phyloP scores from a whole-genome alignment of 2,329 filamentous ascomycete species.

The Hypoxylon rubiginosum region DNA sequence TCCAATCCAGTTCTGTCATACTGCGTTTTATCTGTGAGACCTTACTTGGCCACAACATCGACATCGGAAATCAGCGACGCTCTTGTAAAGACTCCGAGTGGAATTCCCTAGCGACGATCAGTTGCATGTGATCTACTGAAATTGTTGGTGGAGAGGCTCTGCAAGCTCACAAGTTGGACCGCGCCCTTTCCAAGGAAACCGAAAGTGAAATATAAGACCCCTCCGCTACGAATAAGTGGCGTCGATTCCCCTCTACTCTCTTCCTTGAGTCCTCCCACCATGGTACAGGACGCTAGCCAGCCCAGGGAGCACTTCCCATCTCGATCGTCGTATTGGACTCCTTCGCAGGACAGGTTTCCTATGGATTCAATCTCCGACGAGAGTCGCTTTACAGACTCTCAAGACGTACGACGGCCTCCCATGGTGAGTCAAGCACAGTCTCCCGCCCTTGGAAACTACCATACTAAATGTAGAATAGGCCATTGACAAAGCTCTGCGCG shows the following conservation, averaged over 20 bases:
- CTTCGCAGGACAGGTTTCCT: conserved; percentile 44
- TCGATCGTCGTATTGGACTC: conserved; percentile 50
- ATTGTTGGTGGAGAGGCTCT: conserved; percentile 30
- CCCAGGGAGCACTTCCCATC: conserved; percentile 57
- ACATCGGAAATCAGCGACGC: conserved; percentile 36
- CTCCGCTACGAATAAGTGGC: conserved; percentile 30
- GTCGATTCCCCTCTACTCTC: conserved; percentile 33
- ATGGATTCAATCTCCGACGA: conserved; percentile 49
- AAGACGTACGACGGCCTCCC: conserved; percentile 55
- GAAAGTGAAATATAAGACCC: conserved; percentile 11
- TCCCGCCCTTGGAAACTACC: not conserved
- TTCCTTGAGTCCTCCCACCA: conserved; percentile 41
- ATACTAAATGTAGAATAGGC: conserved; percentile 54
- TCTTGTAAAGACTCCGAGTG: conserved; percentile 25
- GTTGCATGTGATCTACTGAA: conserved; percentile 37
- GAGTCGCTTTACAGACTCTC: conserved; percentile 53
- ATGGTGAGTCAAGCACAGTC: conserved; percentile 52
- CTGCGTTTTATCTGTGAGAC: conserved; percentile 33
- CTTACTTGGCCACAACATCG: conserved; percentile 28
- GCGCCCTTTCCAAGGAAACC: not conserved
- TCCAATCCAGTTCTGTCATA: conserved; percentile 29
- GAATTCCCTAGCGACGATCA: conserved; percentile 9
- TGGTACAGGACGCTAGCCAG: conserved; percentile 58
- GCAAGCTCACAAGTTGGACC: conserved; percentile 19
- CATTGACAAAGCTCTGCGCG: conserved; percentile 65